Conservation (phyloP, 371 early-diverging fungal species). For the Fennellomyces sp. region DNA sequence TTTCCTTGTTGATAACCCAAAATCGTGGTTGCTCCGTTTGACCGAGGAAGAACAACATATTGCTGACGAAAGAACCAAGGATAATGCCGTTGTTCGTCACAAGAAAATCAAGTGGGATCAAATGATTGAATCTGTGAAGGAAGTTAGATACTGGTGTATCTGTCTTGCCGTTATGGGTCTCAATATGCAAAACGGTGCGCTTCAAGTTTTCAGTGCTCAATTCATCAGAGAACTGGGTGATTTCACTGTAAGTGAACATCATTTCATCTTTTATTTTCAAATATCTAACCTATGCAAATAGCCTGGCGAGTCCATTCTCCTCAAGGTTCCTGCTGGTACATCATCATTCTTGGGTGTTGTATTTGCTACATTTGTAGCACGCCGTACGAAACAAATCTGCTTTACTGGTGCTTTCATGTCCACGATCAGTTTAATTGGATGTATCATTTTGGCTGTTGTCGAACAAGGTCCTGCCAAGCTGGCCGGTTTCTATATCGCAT, state of each 20-base stretch:
- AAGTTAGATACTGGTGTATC: slow-evolving; percentile 13
- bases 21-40: slow-evolving; percentile 3
- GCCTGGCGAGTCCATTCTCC: slow-evolving; percentile 28
- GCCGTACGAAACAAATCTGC: slow-evolving; percentile 19
- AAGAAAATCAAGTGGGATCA: slow-evolving; percentile 17
- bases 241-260: slow-evolving; percentile 22
- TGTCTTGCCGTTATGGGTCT: slow-evolving; percentile 6
- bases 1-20: slow-evolving; percentile 18
- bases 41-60: slow-evolving; percentile 16
- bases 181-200: slow-evolving; percentile 20
- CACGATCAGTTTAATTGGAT: slow-evolving; percentile 12
- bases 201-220: slow-evolving; percentile 9
- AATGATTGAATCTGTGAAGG: slow-evolving; percentile 19
- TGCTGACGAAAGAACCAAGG: slow-evolving; percentile 12
- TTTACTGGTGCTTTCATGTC: slow-evolving; percentile 10
- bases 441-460: slow-evolving; percentile 24
- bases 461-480: slow-evolving; percentile 21
- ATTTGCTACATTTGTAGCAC: slow-evolving; percentile 18
- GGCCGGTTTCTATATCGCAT: slow-evolving; percentile 21
- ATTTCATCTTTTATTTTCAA: no score
- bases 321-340: slow-evolving; percentile 32
- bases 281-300: no score
- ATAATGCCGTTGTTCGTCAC: slow-evolving; percentile 19
- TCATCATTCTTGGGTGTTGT: slow-evolving; percentile 15
- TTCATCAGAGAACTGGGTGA: slow-evolving; percentile 15